phyloP scores from a whole-genome alignment of 352 stramenopile species.

The Phytophthora hybrid region DNA sequence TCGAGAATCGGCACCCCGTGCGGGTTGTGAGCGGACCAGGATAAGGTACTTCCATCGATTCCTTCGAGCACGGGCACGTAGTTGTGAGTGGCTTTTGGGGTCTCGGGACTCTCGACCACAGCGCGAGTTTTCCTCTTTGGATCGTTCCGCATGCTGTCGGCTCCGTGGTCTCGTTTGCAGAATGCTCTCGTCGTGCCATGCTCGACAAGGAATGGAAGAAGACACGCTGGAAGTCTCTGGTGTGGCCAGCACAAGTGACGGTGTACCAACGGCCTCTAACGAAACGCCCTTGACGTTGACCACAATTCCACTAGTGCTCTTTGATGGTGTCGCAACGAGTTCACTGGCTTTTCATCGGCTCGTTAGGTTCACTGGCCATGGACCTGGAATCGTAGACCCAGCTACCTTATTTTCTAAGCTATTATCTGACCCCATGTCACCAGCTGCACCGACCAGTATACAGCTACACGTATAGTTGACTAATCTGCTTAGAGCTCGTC shows the following conservation, averaged over 20 bases:
- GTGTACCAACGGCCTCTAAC: constrained; percentile 9
- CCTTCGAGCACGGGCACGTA: constrained; percentile 43
- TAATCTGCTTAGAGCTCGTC: neutral
- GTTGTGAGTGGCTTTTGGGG: constrained; percentile 31
- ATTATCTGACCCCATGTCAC: no score
- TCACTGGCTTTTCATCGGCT: constrained; percentile 12
- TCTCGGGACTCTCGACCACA: constrained; percentile 9
- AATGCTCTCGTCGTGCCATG: constrained; percentile 17
- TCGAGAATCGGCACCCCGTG: constrained; percentile 42
- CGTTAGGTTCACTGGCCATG: neutral
- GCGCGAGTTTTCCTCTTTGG: constrained; percentile 22
- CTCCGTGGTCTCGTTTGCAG: constrained; percentile 14
- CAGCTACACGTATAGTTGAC: neutral
- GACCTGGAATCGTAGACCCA: neutral
- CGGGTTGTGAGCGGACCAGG: constrained; percentile 24
- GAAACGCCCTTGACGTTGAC: constrained; percentile 22
- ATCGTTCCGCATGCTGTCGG: constrained; percentile 27
- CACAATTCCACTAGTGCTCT: constrained; percentile 6
- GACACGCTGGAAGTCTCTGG: constrained; percentile 24
- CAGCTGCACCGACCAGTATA: neutral
- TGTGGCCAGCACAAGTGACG: constrained; percentile 32
- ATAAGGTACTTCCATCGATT: constrained; percentile 25
- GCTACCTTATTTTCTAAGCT: neutral
- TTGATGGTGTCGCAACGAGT: constrained; percentile 7
- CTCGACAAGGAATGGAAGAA: constrained; percentile 5